Base-by-base conservation (phyloP, 805 yeast genomes). In the Brettanomyces naardenensis region DNA sequence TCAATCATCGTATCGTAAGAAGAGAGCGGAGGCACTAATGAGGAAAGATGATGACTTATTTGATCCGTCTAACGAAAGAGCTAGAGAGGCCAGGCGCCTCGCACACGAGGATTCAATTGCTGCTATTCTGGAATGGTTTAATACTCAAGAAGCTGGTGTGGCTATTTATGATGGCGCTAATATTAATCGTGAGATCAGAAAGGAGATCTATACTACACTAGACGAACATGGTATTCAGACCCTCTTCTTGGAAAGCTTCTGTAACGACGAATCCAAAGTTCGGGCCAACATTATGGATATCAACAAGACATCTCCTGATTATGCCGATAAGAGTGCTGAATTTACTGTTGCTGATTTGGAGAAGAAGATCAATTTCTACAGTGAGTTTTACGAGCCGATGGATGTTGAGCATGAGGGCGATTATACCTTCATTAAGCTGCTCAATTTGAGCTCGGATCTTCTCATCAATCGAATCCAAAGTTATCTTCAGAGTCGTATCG, bases 101-200 rank as follows among this genome's bases (percentile, higher is more conserved):
- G 92, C 96, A 0, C 82, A 86, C 27, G 69, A 73, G 28, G 61
- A 62, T 30, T 95, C 97, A 2, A 69, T 86, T 33, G 51, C 64
- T 4, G 95, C 87, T 51, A 82, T 90, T 81, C 70, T 88, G 71
- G 62, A 71, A 33, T 92, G 97, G 97, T 86, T 85, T 55, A 66
- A 70, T 26, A 75, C 79, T 14, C 86, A 82, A 38, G 69, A 76
- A 42, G 35, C 44, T 4, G 82, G 80, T 19, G 97, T 92, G 31
- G 97, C 95, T 0, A 85, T 92, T 5, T 67, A 90, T 41, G 98
- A 92, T 61, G 97, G 96, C 19, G 87, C 96, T 2, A 89, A 90
- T 59, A 80, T 88, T 27, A 88, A 96, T 4, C 65, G 70, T 42
- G 75, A 69, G 33, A 73, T 95, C 51, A 71, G 98, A 48, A 66